Percentiles rank a stretch among this genome's conserved stretches.
Conservation (phyloP, 108 stramenopile genomes). For the Aurantiochytrium sp. region DNA sequence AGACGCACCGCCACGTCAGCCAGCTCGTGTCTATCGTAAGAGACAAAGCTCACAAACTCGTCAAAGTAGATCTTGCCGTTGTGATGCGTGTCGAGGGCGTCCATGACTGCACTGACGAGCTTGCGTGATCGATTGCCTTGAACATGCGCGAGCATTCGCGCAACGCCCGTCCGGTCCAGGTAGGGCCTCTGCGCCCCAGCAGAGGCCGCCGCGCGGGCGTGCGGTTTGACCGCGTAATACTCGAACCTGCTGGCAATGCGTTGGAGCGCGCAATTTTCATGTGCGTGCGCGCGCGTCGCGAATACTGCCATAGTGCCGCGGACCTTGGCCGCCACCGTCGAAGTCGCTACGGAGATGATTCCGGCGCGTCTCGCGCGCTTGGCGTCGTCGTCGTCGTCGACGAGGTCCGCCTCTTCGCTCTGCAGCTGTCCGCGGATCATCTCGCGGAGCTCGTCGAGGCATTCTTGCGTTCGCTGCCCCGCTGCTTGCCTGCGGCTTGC, state of each 20-base stretch:
- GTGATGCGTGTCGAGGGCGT: not conserved
- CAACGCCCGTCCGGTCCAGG: not conserved
- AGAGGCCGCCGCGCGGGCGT: not conserved
- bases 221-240: not conserved
- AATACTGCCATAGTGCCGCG: no score
- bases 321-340: no score
- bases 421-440: not conserved
- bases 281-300: not conserved
- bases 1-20: not conserved
- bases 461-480: not conserved
- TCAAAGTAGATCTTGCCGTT: not conserved
- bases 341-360: no score
- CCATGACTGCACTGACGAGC: not conserved
- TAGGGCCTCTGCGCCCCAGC: not conserved
- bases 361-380: not conserved
- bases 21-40: not conserved
- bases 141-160: not conserved
- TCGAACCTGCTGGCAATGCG: not conserved
- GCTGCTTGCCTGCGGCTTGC: not conserved
- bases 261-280: not conserved
- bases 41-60: constrained; percentile 21
- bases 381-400: not conserved
- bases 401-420: not conserved
- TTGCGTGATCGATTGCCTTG: not conserved
- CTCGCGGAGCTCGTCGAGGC: not conserved